Evolutionary conservation across 2,329 filamentous ascomycete species (phyloP), one percentile per base, ranked within the genome.

Genomic region (Diaporthe sp.): DNA sequence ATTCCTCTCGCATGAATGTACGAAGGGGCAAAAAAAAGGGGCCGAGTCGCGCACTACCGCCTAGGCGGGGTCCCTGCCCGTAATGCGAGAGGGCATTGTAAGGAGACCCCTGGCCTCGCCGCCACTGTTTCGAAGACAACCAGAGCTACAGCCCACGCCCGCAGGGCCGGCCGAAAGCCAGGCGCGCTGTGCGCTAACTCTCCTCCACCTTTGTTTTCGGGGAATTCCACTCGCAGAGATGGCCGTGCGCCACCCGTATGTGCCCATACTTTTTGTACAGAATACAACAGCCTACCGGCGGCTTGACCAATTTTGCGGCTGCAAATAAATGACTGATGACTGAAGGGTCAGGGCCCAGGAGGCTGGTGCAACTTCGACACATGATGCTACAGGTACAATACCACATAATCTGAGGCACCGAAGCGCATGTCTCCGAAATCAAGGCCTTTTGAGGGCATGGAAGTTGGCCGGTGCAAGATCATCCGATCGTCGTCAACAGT

Each of bases 61-160:
- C 62, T 68, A 51, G 44, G 44, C 62, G 62, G 62, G 62, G 22
- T 39, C 46, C 46, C 65, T 28, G 65, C 65, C 49, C 46, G 46
- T 34, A 68, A 68, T 68, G 65, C 65, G 4, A 31, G 39, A 53
- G 31, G 3, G 31, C 49, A 28, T 68, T 68, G 65, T 49, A 53
- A 53, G 65, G 65, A 42, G 10, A 68, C 53, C 46, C 65, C 65
- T 51, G 65, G 49, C 39, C 34, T n/a, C 25, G 46, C 65, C 46
- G 65, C 65, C 39, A 68, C 31, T 68, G 65, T 68, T 68, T 68
- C 46, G 46, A 39, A 53, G 44, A n/a, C 62, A 68, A 51, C 62
- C 39, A 46, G 4, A 53, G 19, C 65, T 68, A 25, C 65, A 39
- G 46, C 65, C 13, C 19, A n/a, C 65, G 46, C 65, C 46, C 44